Evolutionary conservation across 2,329 filamentous ascomycete genomes (phyloP).

Genomic region (Verruconis gallopava): DNA sequence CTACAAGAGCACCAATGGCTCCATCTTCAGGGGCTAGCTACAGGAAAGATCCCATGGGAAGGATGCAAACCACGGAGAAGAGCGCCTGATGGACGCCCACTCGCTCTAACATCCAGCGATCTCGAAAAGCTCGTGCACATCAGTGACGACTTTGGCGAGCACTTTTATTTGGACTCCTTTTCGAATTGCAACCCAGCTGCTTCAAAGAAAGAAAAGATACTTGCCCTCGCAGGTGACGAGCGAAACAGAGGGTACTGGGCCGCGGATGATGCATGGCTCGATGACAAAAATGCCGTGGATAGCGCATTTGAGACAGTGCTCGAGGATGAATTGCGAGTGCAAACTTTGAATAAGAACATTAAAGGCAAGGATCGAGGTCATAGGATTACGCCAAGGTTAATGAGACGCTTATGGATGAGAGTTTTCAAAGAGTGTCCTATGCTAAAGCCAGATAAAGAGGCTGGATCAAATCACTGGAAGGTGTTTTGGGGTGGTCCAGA

Average conservation of each 20-base stretch:
- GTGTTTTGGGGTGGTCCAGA: slow-evolving; percentile 7
- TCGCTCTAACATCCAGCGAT: slow-evolving; percentile 1
- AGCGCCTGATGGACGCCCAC: background rate
- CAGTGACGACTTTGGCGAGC: background rate
- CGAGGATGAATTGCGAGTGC: slow-evolving; percentile 18
- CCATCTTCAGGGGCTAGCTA: slow-evolving; percentile 26
- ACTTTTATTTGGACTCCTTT: background rate
- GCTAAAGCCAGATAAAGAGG: background rate
- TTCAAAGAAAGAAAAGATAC: background rate
- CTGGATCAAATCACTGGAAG: background rate
- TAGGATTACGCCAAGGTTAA: slow-evolving; percentile 29
- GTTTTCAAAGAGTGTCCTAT: slow-evolving; percentile 4
- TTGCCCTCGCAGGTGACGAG: background rate
- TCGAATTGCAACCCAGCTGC: background rate
- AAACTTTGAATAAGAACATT: slow-evolving; percentile 11
- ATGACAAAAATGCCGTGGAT: background rate
- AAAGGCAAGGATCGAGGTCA: slow-evolving; percentile 19
- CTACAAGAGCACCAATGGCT: slow-evolving; percentile 33
- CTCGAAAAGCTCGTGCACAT: slow-evolving; percentile 2
- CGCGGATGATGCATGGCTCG: slow-evolving; percentile 2
- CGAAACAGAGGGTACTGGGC: background rate
- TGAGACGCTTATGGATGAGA: slow-evolving; percentile 31
- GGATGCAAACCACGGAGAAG: slow-evolving; percentile 17
- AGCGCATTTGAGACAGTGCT: slow-evolving; percentile 14
- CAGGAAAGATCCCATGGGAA: slow-evolving; percentile 19